These are phyloP conservation scores for Penicillium griseofulvum DNA, from an alignment of 2,329 filamentous ascomycete species.

Conservation along the genomic window DNA sequence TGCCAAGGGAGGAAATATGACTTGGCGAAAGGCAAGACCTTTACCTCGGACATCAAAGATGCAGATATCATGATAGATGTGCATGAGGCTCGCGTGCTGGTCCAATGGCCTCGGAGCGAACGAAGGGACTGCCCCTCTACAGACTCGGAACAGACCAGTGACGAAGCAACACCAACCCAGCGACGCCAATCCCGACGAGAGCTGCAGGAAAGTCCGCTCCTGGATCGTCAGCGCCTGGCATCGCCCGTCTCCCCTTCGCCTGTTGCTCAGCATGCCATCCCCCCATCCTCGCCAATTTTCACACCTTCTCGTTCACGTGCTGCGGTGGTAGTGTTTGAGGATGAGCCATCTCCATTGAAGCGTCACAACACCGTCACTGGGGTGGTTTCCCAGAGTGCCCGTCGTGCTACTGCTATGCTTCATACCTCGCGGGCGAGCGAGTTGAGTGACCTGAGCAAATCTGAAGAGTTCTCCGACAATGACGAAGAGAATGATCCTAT, in stretches of 20 bases:
- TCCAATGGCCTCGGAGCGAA: constrained; percentile 74
- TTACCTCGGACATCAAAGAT: constrained; percentile 82
- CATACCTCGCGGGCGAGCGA: constrained; percentile 35
- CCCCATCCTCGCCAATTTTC: constrained; percentile 43
- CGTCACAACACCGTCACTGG: constrained; percentile 27
- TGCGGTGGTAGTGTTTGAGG: constrained; percentile 68
- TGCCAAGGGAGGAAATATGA: constrained; percentile 87
- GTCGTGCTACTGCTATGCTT: constrained; percentile 32
- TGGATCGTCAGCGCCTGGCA: constrained; percentile 60
- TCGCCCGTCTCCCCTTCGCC: constrained; percentile 77
- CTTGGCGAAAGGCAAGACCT: constrained; percentile 80
- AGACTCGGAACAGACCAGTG: constrained; percentile 69
- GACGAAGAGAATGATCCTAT: constrained; percentile 95
- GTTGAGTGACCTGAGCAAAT: constrained; percentile 37
- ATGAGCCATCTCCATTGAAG: constrained; percentile 58
- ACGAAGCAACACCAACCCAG: constrained; percentile 50
- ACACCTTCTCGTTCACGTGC: constrained; percentile 46
- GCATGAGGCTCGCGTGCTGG: constrained; percentile 82
- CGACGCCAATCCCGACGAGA: constrained; percentile 27
- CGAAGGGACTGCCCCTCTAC: constrained; percentile 53
- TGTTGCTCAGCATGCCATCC: constrained; percentile 47
- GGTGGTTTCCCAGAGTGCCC: constrained; percentile 34
- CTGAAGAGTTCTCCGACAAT: constrained; percentile 70
- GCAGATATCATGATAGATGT: constrained; percentile 94
- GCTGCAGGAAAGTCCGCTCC: constrained; percentile 50